Evolutionary conservation across 352 stramenopile genomes (phyloP).

Genomic region (Phytophthora cryptogea): DNA sequence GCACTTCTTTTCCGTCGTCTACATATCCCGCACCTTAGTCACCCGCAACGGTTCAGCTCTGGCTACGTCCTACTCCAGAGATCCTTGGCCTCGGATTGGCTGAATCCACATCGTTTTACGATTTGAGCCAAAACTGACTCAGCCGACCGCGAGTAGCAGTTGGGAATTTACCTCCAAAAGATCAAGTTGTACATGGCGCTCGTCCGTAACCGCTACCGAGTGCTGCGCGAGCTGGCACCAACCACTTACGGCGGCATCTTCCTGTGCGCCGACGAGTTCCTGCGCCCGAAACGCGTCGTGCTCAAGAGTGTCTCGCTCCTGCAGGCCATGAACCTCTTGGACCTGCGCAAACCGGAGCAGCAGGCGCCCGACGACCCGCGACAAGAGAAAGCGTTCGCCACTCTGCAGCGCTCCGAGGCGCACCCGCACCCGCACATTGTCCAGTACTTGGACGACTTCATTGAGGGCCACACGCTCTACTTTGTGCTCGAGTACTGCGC

Average conservation of each 20-base stretch:
- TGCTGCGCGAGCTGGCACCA: constrained; percentile 37
- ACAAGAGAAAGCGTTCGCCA: constrained; percentile 45
- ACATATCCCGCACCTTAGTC: too few species aligned
- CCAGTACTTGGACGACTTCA: constrained; percentile 50
- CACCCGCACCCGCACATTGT: constrained; percentile 48
- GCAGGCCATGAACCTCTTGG: constrained; percentile 37
- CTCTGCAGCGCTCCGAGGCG: constrained; percentile 26
- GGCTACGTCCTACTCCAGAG: too few species aligned
- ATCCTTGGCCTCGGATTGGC: too few species aligned
- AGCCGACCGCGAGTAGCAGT: too few species aligned
- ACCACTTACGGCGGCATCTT: constrained; percentile 62
- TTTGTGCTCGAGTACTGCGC: constrained; percentile 54
- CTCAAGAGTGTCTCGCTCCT: constrained; percentile 56
- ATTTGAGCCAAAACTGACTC: too few species aligned
- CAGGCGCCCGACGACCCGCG: constrained; percentile 45
- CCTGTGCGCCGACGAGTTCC: constrained; percentile 45
- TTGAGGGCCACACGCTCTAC: constrained; percentile 45
- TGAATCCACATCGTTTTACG: too few species aligned
- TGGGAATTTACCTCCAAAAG: too few species aligned
- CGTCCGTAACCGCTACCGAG: constrained; percentile 35
- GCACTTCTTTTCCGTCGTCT: too few species aligned
- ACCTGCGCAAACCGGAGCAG: constrained; percentile 15
- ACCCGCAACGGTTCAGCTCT: too few species aligned
- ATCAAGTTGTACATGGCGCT: constrained; percentile 16
- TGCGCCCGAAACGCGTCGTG: constrained; percentile 32